phyloP scores from a whole-genome alignment of 129 eudicot species.

The Deinandra increscens region DNA sequence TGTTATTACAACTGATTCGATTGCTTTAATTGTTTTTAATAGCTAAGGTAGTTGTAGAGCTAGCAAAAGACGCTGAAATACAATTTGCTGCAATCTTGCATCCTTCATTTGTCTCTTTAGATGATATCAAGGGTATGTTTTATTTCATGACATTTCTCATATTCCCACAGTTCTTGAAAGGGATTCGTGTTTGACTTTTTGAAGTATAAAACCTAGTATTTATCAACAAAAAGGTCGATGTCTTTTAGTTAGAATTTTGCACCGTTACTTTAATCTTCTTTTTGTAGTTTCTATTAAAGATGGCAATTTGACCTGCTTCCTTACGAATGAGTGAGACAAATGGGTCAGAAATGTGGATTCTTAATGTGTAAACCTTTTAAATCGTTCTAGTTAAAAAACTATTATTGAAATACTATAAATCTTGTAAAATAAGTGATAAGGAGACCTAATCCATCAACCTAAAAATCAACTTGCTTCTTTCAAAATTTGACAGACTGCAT shows the following conservation, averaged over 20 bases:
- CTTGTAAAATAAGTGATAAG: neutral
- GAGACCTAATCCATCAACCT: neutral
- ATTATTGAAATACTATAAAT: neutral
- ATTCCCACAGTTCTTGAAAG: neutral
- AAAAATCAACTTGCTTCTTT: neutral
- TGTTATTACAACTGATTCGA: conserved; percentile 14
- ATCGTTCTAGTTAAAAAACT: too few relatives aligned
- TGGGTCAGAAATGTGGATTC: too few relatives aligned
- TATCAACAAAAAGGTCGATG: neutral
- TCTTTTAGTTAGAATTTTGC: neutral
- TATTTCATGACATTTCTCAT: neutral
- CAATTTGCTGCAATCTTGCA: conserved; percentile 61
- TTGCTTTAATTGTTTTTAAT: neutral
- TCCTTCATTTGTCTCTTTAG: conserved; percentile 55
- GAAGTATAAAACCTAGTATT: neutral
- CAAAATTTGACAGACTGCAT: neutral
- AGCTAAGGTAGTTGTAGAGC: conserved; percentile 42
- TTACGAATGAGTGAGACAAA: neutral
- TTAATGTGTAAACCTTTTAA: too few relatives aligned
- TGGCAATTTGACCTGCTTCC: neutral
- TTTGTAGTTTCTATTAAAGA: neutral
- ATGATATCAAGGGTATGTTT: conserved; percentile 63
- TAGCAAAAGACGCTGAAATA: conserved; percentile 39
- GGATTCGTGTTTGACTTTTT: neutral
- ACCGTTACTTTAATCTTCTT: neutral